Conservation (phyloP, 2,329 filamentous ascomycete species). For the Penicillium corylophilum region DNA sequence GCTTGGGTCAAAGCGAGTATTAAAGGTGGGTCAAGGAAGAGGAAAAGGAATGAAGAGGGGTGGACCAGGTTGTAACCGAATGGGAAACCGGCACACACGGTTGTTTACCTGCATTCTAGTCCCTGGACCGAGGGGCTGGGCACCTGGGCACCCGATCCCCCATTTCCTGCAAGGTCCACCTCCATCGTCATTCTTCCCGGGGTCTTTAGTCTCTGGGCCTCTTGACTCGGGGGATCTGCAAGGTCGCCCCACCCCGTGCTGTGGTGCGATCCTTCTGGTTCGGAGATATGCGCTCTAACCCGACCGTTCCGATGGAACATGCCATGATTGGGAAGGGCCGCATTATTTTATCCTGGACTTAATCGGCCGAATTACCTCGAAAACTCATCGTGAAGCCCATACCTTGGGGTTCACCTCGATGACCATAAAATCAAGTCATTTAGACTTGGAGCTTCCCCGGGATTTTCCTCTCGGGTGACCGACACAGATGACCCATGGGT, state of each 20-base stretch:
- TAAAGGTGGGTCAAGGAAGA: conserved; percentile 11
- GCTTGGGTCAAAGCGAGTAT: conserved; percentile 20
- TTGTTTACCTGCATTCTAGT: conserved; percentile 4
- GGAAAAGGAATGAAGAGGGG: conserved; percentile 8
- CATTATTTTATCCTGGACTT: neutral
- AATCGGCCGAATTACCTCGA: neutral
- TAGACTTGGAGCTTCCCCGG: neutral
- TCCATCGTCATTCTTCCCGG: neutral
- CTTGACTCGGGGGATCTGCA: conserved; percentile 10
- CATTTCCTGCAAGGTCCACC: conserved; percentile 4
- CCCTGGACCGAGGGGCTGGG: no score
- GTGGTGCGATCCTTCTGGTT: neutral
- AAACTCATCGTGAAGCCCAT: neutral
- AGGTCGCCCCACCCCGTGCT: conserved; percentile 4
- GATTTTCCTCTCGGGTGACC: neutral
- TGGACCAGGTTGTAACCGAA: conserved; percentile 8
- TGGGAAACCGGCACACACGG: conserved; percentile 5
- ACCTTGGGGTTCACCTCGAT: neutral
- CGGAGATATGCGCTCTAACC: conserved; percentile 8
- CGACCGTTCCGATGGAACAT: neutral
- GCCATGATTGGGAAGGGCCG: neutral
- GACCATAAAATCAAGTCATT: neutral
- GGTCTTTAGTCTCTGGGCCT: no score
- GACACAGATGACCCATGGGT: neutral
- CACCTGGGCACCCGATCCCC: neutral